Evolutionary conservation across 768 basidiomycete species (phyloP).

Genomic region (Phaeolepiota aurea): DNA sequence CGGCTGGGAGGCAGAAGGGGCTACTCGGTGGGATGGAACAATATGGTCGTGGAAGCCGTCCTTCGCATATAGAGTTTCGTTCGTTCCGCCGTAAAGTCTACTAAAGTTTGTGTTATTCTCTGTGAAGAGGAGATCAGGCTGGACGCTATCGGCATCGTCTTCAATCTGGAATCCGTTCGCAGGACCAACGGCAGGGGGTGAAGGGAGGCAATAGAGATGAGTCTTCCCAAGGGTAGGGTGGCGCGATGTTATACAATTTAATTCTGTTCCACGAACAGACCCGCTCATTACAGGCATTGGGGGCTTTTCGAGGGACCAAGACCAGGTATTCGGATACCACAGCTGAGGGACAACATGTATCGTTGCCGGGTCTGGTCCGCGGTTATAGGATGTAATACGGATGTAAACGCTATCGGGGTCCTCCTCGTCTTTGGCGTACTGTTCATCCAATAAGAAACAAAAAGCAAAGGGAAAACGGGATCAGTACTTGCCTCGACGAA

Average conservation of each 20-base stretch:
- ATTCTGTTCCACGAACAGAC: constrained; percentile 36
- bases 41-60: constrained; percentile 99
- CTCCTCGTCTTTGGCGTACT: constrained; percentile 98
- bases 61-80: constrained; percentile 79
- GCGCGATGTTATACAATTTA: constrained; percentile 57
- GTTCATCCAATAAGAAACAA: constrained; percentile 3
- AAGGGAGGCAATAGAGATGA: constrained; percentile 83
- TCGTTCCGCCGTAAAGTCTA: constrained; percentile 84
- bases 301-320: constrained; percentile 73
- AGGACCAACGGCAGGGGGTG: constrained; percentile 82
- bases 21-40: constrained; percentile 75
- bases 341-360: constrained; percentile 93
- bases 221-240: constrained; percentile 72
- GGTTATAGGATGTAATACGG: constrained; percentile 93
- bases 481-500: constrained; percentile 94
- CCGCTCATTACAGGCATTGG: constrained; percentile 54
- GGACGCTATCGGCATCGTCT: constrained; percentile 58
- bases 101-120: constrained; percentile 97
- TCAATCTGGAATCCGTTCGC: constrained; percentile 55
- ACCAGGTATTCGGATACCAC: constrained; percentile 99
- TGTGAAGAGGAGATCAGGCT: constrained; percentile 87
- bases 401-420: constrained; percentile 82
- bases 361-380: constrained; percentile 90
- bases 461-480: constrained; percentile 5
- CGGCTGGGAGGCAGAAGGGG: constrained; percentile 30